Conservation (phyloP, 768 basidiomycete genomes). For the Tubosaeta brunneosetosa region DNA sequence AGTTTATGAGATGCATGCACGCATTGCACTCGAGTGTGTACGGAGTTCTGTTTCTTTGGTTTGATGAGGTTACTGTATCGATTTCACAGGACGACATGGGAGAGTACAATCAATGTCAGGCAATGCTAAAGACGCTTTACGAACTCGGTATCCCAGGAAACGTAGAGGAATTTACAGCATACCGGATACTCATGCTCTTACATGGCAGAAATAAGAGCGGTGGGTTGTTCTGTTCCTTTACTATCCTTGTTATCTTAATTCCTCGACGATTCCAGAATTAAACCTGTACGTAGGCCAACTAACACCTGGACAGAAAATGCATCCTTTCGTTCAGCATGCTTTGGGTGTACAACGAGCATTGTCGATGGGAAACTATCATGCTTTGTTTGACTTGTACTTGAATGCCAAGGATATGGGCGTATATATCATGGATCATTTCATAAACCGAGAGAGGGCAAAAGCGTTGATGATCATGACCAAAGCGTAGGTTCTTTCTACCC, state of each 20-base stretch:
- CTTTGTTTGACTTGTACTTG: conserved; percentile 80
- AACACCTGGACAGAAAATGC: conserved; percentile 83
- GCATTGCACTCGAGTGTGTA: conserved; percentile 93
- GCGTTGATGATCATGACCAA: conserved; percentile 88
- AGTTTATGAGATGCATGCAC: conserved; percentile 97
- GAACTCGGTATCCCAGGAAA: conserved; percentile 91
- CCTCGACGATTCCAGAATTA: conserved; percentile 55
- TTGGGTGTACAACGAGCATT: conserved; percentile 84
- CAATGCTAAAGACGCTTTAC: conserved; percentile 83
- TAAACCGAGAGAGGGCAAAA: conserved; percentile 81
- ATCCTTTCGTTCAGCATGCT: conserved; percentile 81
- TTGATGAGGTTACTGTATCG: conserved; percentile 13
- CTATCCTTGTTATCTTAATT: conserved; percentile 3
- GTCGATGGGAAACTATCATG: conserved; percentile 91
- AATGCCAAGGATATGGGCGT: conserved; percentile 94
- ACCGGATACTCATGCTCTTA: conserved; percentile 92
- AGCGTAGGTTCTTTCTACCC: conserved; percentile 59
- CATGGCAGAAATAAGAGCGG: conserved; percentile 94
- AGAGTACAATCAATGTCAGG: conserved; percentile 98
- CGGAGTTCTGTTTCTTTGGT: conserved; percentile 20
- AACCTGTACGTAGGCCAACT: conserved; percentile 97
- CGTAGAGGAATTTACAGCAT: conserved; percentile 94
- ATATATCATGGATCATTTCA: conserved; percentile 99
- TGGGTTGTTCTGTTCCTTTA: conserved; percentile 34
- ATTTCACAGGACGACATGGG: conserved; percentile 83